phyloP scores from a whole-genome alignment of 2,329 filamentous ascomycete genomes.

The Aspergillus fructus region DNA sequence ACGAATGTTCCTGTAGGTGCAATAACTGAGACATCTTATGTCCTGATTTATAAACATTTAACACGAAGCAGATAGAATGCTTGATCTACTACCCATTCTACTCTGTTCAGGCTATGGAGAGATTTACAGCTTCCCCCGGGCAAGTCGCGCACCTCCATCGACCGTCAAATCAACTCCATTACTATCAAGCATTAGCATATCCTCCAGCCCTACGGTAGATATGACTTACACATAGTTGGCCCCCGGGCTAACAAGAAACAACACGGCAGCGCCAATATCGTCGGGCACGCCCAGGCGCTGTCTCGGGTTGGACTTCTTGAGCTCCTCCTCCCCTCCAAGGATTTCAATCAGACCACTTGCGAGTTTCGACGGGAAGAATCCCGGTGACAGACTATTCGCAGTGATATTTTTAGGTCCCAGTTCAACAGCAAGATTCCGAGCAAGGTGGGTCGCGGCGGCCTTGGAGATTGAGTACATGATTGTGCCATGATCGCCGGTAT shows the following conservation, averaged over 20 bases:
- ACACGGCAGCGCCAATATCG: conserved; percentile 8
- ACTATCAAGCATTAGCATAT: background rate
- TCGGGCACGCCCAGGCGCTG: conserved; percentile 10
- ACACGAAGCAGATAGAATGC: background rate
- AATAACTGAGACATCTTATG: too few relatives aligned
- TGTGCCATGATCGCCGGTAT: conserved; percentile 12
- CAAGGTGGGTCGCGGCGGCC: conserved; percentile 11
- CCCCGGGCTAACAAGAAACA: conserved; percentile 11
- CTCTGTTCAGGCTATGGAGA: background rate
- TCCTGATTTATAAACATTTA: too few relatives aligned
- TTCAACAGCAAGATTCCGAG: conserved; percentile 12
- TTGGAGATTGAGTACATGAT: conserved; percentile 18
- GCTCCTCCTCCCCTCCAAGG: conserved; percentile 10
- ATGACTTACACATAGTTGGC: conserved; percentile 13
- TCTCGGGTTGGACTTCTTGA: conserved; percentile 10
- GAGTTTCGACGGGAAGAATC: conserved; percentile 14
- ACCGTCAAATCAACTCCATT: conserved; percentile 8
- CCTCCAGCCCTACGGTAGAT: background rate
- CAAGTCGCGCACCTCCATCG: conserved; percentile 1
- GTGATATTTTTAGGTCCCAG: conserved; percentile 12
- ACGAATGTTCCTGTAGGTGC: background rate
- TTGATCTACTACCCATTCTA: too few relatives aligned
- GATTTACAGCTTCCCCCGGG: background rate
- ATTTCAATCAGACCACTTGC: conserved; percentile 14
- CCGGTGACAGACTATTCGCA: conserved; percentile 11